phyloP scores from a whole-genome alignment of 345 rosid genomes.

The Gossypium ekmanianum region DNA sequence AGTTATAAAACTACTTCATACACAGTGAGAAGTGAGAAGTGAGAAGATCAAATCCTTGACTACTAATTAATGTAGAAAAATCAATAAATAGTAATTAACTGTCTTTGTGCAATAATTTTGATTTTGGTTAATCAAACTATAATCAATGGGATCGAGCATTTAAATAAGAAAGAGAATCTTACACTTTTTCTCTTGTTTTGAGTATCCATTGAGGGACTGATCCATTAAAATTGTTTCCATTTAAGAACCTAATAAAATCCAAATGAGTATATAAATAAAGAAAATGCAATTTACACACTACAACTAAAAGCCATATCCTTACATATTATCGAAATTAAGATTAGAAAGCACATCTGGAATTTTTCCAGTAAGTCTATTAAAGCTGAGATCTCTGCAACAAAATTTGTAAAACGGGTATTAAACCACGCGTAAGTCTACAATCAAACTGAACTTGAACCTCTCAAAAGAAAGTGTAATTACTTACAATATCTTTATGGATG shows the following conservation, averaged over 20 bases:
- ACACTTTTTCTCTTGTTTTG: background rate
- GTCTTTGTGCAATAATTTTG: too few species aligned
- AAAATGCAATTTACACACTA: background rate
- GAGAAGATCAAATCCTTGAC: too few species aligned
- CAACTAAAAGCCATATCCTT: conserved; percentile 5
- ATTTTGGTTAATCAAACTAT: too few species aligned
- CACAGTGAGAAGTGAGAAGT: too few species aligned
- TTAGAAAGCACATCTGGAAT: conserved; percentile 6
- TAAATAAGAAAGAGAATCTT: conserved; percentile 4
- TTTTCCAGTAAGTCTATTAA: conserved; percentile 37
- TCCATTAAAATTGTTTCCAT: conserved; percentile 35
- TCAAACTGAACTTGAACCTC: too few species aligned
- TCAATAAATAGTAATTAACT: too few species aligned
- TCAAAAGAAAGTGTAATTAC: conserved; percentile 8
- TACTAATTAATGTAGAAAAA: too few species aligned
- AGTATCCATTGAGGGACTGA: conserved; percentile 24
- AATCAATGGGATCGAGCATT: too few species aligned
- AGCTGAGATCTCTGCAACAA: conserved; percentile 43
- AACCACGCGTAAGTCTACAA: too few species aligned
- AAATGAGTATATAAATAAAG: background rate
- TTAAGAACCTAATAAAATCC: conserved; percentile 27
- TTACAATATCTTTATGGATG: conserved; percentile 33
- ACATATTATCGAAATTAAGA: background rate
- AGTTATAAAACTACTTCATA: too few species aligned
- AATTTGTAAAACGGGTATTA: too few species aligned